A percentile compares a stretch with the other conserved stretches of the same genome.
phyloP scores from a whole-genome alignment of 768 basidiomycete genomes.

The Mycena venus region DNA sequence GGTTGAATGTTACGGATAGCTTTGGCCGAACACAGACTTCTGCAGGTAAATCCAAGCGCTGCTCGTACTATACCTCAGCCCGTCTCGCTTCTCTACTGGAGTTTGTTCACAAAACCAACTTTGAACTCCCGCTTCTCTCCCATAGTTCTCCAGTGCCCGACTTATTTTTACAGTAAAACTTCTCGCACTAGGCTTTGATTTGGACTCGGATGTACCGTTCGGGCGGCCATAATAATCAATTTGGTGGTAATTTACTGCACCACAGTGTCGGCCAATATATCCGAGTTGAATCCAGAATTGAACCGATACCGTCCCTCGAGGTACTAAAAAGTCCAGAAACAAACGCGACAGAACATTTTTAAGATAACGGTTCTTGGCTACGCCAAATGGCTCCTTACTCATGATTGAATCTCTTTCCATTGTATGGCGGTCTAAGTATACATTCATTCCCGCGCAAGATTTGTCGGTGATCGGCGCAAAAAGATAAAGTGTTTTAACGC shows the following conservation, averaged over 20 bases:
- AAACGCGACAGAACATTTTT: too few species aligned
- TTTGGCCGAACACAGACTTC: not conserved
- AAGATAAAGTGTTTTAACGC: too few species aligned
- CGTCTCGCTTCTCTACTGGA: not conserved
- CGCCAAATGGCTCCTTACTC: too few species aligned
- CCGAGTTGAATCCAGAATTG: not conserved
- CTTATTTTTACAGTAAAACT: not conserved
- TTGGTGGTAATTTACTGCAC: not conserved
- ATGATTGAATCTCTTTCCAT: too few species aligned
- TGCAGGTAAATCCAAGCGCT: not conserved
- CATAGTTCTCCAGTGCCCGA: not conserved
- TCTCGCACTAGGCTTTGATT: not conserved
- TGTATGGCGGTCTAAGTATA: too few species aligned
- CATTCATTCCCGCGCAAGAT: too few species aligned
- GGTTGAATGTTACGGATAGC: not conserved
- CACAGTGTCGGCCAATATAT: not conserved
- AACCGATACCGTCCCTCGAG: not conserved
- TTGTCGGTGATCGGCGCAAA: too few species aligned
- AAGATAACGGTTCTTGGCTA: too few species aligned
- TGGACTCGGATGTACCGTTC: not conserved
- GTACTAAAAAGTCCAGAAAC: too few species aligned
- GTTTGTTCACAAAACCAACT: not conserved
- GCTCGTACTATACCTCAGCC: not conserved
- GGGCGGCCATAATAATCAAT: not conserved
- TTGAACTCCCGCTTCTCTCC: not conserved